Base-by-base conservation (phyloP, 352 stramenopile species). In the Phytopythium cucurbitacearum region DNA sequence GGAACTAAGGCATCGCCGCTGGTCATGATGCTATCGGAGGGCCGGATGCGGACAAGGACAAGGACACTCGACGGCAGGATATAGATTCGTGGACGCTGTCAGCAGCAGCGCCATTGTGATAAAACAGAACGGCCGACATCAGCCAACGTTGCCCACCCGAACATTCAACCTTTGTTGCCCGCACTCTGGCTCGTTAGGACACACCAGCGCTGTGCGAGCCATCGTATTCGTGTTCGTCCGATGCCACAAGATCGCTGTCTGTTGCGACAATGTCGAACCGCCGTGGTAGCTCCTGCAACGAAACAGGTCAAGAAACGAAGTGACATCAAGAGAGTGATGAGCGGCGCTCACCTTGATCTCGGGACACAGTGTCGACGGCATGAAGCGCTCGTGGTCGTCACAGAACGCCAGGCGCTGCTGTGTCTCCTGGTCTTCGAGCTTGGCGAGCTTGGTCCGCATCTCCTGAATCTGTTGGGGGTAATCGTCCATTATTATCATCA, bases 331-430 rank as follows among this genome's bases (percentile, higher is more conserved):
- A 15, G 5, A n/a, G 7, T 44, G 5, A n/a, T 44, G n/a, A 44
- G 40, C 2, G 50, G 32, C 36, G 7, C 53, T 13, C 53, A 89
- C 80, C 60, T 85, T 80, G 48, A 92, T 81, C 52, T 88, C 69
- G 4, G 79, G 81, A 60, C 79, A 90, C 9, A 92, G 62, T 3
- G 79, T 85, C 7, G 77, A 75, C 4, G 81, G 81, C 36, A 92
- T 67, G 43, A 85, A 92, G 42, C 73, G 77, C 28, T 64, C 77
- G 45, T 90, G 75, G 33, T 87, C 73, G 16, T 84, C 53, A 16
- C 64, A 78, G 46, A 92, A 92, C 1, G 35, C 44, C 10, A 67
- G 52, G 0, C 81, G 70, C 13, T 70, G 40, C 36, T 66, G 47
- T 11, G 64, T 59, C 38, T 92, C 79, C 15, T 85, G 58, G 52